These are phyloP conservation scores for Coprinopsis marcescibilis DNA, from an alignment of 768 basidiomycete species.

Conservation along the genomic window DNA sequence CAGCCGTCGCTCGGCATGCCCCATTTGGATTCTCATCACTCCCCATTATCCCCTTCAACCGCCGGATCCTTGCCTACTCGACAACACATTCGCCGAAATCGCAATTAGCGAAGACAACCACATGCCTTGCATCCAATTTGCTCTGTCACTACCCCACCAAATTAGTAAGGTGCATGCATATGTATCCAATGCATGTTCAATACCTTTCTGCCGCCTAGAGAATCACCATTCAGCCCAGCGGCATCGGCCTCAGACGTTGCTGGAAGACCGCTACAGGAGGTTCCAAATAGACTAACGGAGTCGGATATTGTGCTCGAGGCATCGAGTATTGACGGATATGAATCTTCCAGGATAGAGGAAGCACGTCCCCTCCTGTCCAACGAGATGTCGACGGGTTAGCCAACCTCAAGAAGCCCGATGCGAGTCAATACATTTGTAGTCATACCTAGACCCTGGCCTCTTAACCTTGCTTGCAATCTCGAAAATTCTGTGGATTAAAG, in stretches of 20 bases:
- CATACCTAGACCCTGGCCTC: too few relatives aligned
- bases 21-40: not conserved
- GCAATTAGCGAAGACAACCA: not conserved
- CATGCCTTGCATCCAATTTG: not conserved
- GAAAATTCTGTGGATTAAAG: too few relatives aligned
- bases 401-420: slow-evolving; percentile 1
- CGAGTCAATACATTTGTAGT: not conserved
- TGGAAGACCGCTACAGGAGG: not conserved
- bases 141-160: too few relatives aligned
- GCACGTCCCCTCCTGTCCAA: slow-evolving; percentile 3
- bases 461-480: too few relatives aligned
- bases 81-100: not conserved
- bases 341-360: not conserved
- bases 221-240: too few relatives aligned
- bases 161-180: too few relatives aligned
- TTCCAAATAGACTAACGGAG: slow-evolving; percentile 2
- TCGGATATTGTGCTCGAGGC: slow-evolving; percentile 1
- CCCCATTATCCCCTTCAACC: too few relatives aligned
- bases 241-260: slow-evolving; percentile 1
- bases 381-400: not conserved
- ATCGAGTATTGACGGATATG: not conserved
- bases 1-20: not conserved
- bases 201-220: too few relatives aligned
- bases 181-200: too few relatives aligned
- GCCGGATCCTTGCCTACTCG: too few relatives aligned